Conservation (phyloP, 2,329 filamentous ascomycete genomes). For the Trichothecium sympodiale region DNA sequence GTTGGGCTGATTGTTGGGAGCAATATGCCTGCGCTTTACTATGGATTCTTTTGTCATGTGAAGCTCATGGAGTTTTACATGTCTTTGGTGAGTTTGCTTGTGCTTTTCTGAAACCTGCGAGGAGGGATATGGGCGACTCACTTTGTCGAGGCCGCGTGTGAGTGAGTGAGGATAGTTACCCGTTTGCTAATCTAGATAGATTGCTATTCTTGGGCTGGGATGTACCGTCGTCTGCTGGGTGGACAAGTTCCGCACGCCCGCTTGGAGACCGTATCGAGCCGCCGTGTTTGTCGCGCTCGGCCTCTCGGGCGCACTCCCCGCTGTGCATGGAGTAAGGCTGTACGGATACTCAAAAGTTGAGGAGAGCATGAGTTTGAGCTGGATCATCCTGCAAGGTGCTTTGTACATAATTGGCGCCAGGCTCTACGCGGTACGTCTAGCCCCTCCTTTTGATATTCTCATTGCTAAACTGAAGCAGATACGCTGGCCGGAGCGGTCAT, state of each 20-base stretch:
- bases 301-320: conserved; percentile 69
- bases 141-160: too few relatives aligned
- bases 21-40: conserved; percentile 81
- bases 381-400: conserved; percentile 68
- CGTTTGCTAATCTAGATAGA: conserved; percentile 35
- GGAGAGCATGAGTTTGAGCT: conserved; percentile 66
- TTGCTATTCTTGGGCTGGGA: conserved; percentile 63
- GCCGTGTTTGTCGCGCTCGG: conserved; percentile 85
- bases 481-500: conserved; percentile 72
- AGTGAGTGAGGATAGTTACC: too few relatives aligned
- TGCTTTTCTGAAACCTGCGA: too few relatives aligned
- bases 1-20: conserved; percentile 84
- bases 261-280: conserved; percentile 75
- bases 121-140: too few relatives aligned
- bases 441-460: conserved; percentile 1
- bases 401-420: conserved; percentile 80
- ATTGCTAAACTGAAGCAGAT: conserved; percentile 31
- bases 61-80: conserved; percentile 60
- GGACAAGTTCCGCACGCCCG: conserved; percentile 73
- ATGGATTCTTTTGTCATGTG: conserved; percentile 67
- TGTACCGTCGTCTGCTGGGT: conserved; percentile 70
- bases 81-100: conserved; percentile 31
- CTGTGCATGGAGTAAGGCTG: conserved; percentile 61
- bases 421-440: conserved; percentile 59
- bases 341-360: conserved; percentile 59